Evolutionary conservation across 495 filamentous ascomycete species (phyloP).

Genomic region (Lichina pygmaea): DNA sequence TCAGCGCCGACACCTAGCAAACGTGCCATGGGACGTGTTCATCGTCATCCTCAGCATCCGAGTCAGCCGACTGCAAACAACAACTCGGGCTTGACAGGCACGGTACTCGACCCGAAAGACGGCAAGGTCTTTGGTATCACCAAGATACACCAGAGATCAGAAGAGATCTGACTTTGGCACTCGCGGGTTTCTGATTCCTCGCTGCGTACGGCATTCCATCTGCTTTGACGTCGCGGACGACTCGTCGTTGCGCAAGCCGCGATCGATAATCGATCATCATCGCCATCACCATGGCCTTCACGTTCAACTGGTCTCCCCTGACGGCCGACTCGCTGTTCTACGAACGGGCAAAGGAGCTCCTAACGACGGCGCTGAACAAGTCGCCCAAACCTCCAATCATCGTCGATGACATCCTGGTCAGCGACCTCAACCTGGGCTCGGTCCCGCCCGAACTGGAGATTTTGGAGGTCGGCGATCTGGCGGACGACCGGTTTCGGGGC

Average conservation of each 20-base stretch:
- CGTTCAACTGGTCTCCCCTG: slow-evolving; percentile 99
- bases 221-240: too few species aligned
- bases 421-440: slow-evolving; percentile 82
- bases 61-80: too few species aligned
- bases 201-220: too few species aligned
- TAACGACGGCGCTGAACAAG: slow-evolving; percentile 90
- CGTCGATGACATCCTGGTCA: slow-evolving; percentile 96
- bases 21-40: too few species aligned
- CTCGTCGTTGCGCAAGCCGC: background rate
- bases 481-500: slow-evolving; percentile 87
- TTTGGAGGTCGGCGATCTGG: slow-evolving; percentile 84
- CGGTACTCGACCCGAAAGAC: too few species aligned
- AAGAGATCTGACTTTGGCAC: too few species aligned
- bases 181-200: too few species aligned
- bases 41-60: too few species aligned
- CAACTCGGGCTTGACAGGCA: too few species aligned
- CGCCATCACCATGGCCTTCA: slow-evolving; percentile 59
- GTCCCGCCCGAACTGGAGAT: slow-evolving; percentile 88
- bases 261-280: background rate
- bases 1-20: too few species aligned
- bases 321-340: slow-evolving; percentile 82
- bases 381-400: slow-evolving; percentile 96
- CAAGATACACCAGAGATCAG: too few species aligned
- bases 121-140: too few species aligned
- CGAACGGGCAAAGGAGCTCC: slow-evolving; percentile 69